Percentiles rank a stretch among this genome's conserved stretches.
These are phyloP conservation scores for Lagenaria siceraria DNA, from an alignment of 306 rosid species.

Conservation along the genomic window DNA sequence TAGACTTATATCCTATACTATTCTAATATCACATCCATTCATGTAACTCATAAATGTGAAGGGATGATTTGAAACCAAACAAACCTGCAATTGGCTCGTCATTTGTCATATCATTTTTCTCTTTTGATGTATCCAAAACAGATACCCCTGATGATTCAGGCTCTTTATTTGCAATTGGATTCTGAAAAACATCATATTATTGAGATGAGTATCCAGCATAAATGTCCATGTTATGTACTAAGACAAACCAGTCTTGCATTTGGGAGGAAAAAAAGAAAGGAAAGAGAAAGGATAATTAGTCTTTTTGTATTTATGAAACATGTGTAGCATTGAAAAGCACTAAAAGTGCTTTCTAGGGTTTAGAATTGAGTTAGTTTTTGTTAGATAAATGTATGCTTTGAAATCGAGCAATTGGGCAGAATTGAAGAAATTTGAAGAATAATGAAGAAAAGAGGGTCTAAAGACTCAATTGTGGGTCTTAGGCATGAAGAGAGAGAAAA, in stretches of 20 bases:
- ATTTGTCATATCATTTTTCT: conserved; percentile 17
- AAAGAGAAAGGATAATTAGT: not conserved
- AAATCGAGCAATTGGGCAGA: too few species aligned
- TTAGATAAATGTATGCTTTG: too few species aligned
- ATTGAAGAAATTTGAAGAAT: too few species aligned
- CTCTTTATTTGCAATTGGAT: conserved; percentile 22
- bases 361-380: too few species aligned
- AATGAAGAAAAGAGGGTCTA: too few species aligned
- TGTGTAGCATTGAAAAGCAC: too few species aligned
- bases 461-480: too few species aligned
- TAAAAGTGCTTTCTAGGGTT: too few species aligned
- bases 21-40: not conserved
- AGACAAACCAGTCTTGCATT: not conserved
- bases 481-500: too few species aligned
- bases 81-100: conserved; percentile 34
- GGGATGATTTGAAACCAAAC: not conserved
- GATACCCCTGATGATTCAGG: conserved; percentile 45
- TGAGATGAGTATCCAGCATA: not conserved
- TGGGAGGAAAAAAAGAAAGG: not conserved
- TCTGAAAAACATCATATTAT: conserved; percentile 23
- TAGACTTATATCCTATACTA: not conserved
- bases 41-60: not conserved
- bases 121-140: conserved; percentile 54
- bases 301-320: not conserved
- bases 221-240: not conserved